phyloP scores from a whole-genome alignment of 495 filamentous ascomycete genomes.

The Clohesyomyces aquaticus region DNA sequence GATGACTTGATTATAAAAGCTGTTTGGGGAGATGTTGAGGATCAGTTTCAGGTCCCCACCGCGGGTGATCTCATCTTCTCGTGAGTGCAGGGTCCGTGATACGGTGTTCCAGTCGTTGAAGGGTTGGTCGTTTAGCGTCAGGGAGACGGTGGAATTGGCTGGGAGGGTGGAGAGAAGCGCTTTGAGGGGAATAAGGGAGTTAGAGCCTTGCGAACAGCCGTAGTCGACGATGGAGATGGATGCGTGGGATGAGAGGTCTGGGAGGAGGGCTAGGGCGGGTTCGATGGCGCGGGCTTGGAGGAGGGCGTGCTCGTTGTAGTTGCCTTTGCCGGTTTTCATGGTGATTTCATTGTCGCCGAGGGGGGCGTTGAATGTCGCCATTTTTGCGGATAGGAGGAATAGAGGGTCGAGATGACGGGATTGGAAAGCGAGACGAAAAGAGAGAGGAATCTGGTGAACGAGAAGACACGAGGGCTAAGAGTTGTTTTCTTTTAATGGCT shows the following conservation, averaged over 20 bases:
- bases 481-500: too few relatives aligned
- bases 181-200: slow-evolving; percentile 6
- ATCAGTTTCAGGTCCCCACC: not conserved
- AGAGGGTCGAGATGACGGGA: not conserved
- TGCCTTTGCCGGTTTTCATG: not conserved
- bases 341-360: not conserved
- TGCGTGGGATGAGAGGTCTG: not conserved
- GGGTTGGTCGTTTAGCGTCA: slow-evolving; percentile 9
- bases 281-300: not conserved
- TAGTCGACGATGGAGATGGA: slow-evolving; percentile 5
- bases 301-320: not conserved
- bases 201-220: slow-evolving; percentile 6
- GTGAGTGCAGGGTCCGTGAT: not conserved
- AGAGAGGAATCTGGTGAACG: not conserved
- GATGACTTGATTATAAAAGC: not conserved
- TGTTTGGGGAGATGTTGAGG: not conserved
- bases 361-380: not conserved
- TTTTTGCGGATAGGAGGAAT: not conserved
- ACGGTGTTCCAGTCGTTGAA: slow-evolving; percentile 7
- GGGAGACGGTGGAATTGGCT: not conserved
- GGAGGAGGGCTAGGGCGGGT: not conserved
- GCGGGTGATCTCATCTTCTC: not conserved
- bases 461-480: too few relatives aligned
- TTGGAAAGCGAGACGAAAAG: too few relatives aligned
- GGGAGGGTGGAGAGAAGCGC: slow-evolving; percentile 7